Base-by-base conservation (phyloP, 2,329 filamentous ascomycete genomes). In the Aspergillus uvarum region DNA sequence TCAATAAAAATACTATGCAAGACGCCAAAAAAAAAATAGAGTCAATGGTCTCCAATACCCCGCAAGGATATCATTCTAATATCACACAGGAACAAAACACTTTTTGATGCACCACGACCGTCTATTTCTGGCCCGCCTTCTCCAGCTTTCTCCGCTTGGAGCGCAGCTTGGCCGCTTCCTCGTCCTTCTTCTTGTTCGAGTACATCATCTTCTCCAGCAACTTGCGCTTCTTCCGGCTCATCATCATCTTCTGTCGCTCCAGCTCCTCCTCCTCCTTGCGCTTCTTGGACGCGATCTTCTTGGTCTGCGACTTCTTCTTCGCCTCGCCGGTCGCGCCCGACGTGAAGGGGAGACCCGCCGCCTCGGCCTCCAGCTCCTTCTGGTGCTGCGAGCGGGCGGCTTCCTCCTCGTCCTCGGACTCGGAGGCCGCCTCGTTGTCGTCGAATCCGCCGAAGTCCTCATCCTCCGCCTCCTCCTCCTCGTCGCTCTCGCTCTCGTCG, bases 171-270 rank as follows among this genome's bases (percentile, higher is more conserved):
- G 94, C 89, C 51, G 94, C 91, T 80, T 96, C 92, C 26, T 87
- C 89, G 67, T 94, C 94, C 82, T 92, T 91, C 84, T 95, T 93
- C 80, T 89, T 93, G 79, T 97, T 96, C 63, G 88, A 92, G 79
- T 96, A 96, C 73, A 92, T 84, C 91, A 99, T 99, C 82, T 97
- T 95, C 82, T 98, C 95, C 67, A 94, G 89, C 71, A 97, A 81
- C 87, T 97, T 97, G 71, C 95, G 85, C 87, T 98, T 99, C 86
- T 96, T 95, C 78, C 96, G 91, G 77, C 90, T 91, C 82, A 98
- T 88, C 95, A 99, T 99, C 81, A 96, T 95, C 86, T 96, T 97
- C 75, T 91, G 89, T 64, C 94, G 85, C 77, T 96, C 92, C 60
- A 96, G 78, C 70, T 98, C 93, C 77, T 98, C 95, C 4, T 89